A percentile compares a stretch with the other conserved stretches of the same genome.
These are phyloP conservation scores for Lablab purpureus DNA, from an alignment of 306 rosid genomes.

Conservation along the genomic window DNA sequence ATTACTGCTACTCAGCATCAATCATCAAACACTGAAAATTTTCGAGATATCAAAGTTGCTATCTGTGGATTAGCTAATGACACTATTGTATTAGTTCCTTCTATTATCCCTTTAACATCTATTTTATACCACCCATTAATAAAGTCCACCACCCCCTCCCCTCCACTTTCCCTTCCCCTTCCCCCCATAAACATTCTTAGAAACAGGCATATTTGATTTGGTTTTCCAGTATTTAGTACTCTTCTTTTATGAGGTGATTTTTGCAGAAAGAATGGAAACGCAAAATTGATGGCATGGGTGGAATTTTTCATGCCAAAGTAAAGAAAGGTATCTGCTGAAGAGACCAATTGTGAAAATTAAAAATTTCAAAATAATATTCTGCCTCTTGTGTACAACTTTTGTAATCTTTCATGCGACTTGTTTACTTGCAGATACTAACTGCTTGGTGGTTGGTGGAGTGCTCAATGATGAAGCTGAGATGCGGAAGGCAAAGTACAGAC, in stretches of 20 bases:
- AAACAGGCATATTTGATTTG: slow-evolving; percentile 32
- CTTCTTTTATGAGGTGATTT: slow-evolving; percentile 43
- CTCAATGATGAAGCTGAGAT: slow-evolving; percentile 72
- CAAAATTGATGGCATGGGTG: slow-evolving; percentile 72
- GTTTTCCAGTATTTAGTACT: slow-evolving; percentile 40
- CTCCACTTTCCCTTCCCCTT: too few species aligned
- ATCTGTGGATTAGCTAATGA: slow-evolving; percentile 70
- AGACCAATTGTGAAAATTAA: slow-evolving; percentile 30
- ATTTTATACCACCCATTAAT: not conserved
- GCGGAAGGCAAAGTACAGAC: slow-evolving; percentile 80
- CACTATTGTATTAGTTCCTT: slow-evolving; percentile 62
- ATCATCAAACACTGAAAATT: slow-evolving; percentile 61
- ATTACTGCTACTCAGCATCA: slow-evolving; percentile 57
- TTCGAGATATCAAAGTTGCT: slow-evolving; percentile 77
- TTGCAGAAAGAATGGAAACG: slow-evolving; percentile 79
- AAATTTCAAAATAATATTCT: not conserved
- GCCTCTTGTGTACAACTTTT: slow-evolving; percentile 22
- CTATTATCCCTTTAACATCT: slow-evolving; percentile 9
- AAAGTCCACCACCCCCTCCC: not conserved
- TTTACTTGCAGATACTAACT: slow-evolving; percentile 76
- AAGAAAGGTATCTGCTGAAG: slow-evolving; percentile 70
- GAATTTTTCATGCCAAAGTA: slow-evolving; percentile 78
- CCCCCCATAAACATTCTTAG: slow-evolving; percentile 19
- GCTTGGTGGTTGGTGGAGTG: slow-evolving; percentile 83
- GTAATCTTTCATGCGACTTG: slow-evolving; percentile 38